Evolutionary conservation across 2,329 filamentous ascomycete species (phyloP).

Genomic region (Fusarium bactridioides): DNA sequence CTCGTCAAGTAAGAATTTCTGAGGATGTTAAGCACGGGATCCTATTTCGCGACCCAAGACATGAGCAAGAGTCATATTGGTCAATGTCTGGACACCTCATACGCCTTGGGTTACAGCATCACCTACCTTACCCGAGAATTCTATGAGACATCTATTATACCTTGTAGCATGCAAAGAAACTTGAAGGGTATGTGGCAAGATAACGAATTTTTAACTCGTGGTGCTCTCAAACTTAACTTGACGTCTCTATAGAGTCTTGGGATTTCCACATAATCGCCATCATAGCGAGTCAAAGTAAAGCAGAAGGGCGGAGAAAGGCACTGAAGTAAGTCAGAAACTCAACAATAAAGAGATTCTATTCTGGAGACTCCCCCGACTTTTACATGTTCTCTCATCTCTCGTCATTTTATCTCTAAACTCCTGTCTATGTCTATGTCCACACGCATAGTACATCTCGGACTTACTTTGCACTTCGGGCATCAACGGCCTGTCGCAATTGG

Average conservation of each 20-base stretch:
- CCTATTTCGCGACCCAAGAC: background rate
- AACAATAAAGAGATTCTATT: background rate
- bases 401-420: background rate
- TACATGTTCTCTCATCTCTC: background rate
- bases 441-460: constrained; percentile 20
- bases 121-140: background rate
- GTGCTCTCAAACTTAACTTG: background rate
- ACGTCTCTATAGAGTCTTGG: background rate
- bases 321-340: constrained; percentile 17
- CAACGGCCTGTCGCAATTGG: constrained; percentile 80
- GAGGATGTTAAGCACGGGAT: background rate
- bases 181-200: background rate
- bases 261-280: background rate
- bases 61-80: background rate
- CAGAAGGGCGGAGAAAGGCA: background rate
- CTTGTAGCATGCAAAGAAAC: background rate
- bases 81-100: background rate
- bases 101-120: background rate
- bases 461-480: constrained; percentile 59
- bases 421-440: background rate
- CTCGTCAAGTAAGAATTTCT: background rate
- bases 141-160: background rate
- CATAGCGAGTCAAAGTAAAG: background rate
- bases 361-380: background rate
- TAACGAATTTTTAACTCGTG: background rate